Evolutionary conservation across 2,329 filamentous ascomycete genomes (phyloP), one percentile per base, ranked within the genome.

Genomic region (Cryphonectria radicalis): DNA sequence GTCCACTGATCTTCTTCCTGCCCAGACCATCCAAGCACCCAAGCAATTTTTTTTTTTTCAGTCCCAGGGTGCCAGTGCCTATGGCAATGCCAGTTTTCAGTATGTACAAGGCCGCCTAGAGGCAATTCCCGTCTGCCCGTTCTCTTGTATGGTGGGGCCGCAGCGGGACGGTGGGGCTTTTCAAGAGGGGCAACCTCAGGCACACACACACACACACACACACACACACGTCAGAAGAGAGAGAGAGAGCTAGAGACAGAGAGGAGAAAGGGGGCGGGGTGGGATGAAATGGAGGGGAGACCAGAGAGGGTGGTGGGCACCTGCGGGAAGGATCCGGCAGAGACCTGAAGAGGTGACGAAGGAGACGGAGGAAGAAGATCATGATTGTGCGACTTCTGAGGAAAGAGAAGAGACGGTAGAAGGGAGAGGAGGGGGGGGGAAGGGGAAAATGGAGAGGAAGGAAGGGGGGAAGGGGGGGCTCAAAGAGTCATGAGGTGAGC

Each of bases 141-240:
- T 62, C 59, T 7, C 59, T 40, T 25, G 59, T 13, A 22, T 62
- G 59, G 59, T 62, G 59, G 59, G 59, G 59, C 59, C 59, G 59
- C 35, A 5, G 59, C 59, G 59, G 59, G 35, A n/a, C 35, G 35
- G 55, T 59, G 55, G 55, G 55, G 55, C 28, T 32, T 19, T 37
- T 22, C 35, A 19, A 40, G 59, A 37, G 59, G 59, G 19, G 59
- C 35, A 62, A 14, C 50, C n/a, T 14, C 50, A 25, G 50, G 50
- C n/a, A 8, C 22, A 55, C 50, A 25, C 10, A 17, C 28, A 32
- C 53, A 57, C 28, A 32, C 53, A 57, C n/a, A 8, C 22, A 55
- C 50, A 25, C 10, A 17, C 28, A 32, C 53, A 57, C 46, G n/a
- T n/a, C 46, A 50, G 46, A 50, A 50, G 19, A 7, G 6, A 50